Evolutionary conservation across 176 grass and related monocot species (phyloP).

Genomic region (Hsuehochloa calcarea): DNA sequence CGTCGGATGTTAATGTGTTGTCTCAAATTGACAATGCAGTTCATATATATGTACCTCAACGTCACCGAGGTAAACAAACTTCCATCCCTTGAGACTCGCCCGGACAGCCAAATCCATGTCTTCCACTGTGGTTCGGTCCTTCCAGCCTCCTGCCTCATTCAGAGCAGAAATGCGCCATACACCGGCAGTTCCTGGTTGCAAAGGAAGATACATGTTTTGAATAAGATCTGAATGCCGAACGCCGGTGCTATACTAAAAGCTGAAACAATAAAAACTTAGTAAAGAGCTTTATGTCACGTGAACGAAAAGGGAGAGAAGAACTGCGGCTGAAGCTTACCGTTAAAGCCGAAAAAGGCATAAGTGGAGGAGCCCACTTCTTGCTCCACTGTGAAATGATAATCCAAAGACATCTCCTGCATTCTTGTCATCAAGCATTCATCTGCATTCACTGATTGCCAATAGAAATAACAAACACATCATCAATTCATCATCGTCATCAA

Average conservation of each 20-base stretch:
- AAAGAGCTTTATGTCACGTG: background rate
- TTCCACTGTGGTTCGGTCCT: slow-evolving; percentile 72
- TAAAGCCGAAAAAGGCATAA: slow-evolving; percentile 47
- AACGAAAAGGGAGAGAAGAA: background rate
- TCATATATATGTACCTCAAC: slow-evolving; percentile 38
- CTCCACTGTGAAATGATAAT: slow-evolving; percentile 47
- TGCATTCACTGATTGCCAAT: slow-evolving; percentile 33
- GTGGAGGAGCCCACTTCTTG: slow-evolving; percentile 40
- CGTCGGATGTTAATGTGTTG: background rate
- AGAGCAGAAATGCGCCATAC: background rate
- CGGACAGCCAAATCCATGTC: slow-evolving; percentile 76
- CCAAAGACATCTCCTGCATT: slow-evolving; percentile 41
- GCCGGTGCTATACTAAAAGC: background rate
- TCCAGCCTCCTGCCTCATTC: slow-evolving; percentile 41
- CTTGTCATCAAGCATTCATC: slow-evolving; percentile 46
- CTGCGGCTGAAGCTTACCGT: background rate
- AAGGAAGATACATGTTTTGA: background rate
- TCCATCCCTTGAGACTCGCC: slow-evolving; percentile 63
- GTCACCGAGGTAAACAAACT: slow-evolving; percentile 65
- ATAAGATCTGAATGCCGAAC: background rate
- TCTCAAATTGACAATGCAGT: background rate
- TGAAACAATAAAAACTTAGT: background rate
- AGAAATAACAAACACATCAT: background rate
- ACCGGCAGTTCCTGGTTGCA: background rate
- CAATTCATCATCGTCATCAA: background rate